Conservation (phyloP, 169 alveolate species). For the Fabrea salina region DNA sequence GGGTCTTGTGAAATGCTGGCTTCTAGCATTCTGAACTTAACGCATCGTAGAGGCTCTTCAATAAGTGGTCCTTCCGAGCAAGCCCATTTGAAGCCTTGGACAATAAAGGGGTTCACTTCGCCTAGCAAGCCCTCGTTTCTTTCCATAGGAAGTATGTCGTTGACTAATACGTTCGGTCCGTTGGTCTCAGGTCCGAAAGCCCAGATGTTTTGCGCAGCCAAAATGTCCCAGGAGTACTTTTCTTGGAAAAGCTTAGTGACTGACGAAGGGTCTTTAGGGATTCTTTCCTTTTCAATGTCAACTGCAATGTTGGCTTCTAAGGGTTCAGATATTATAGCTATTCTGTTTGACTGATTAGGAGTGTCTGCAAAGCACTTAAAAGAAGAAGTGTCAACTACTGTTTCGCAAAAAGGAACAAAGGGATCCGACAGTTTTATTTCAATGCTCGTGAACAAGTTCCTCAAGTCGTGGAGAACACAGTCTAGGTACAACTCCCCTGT, state of each 20-base stretch:
- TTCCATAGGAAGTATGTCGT: slow-evolving; percentile 95
- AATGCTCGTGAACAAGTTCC: slow-evolving; percentile 96
- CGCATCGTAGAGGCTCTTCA: slow-evolving; percentile 92
- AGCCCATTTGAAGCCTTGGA: slow-evolving; percentile 99
- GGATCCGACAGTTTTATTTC: slow-evolving; percentile 98
- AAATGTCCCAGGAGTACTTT: slow-evolving; percentile 94
- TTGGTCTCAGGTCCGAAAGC: slow-evolving; percentile 95
- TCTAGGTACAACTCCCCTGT: slow-evolving; percentile 99
- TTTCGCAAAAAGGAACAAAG: slow-evolving; percentile 93
- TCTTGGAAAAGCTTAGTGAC: slow-evolving; percentile 72
- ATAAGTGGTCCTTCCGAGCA: slow-evolving; percentile 99
- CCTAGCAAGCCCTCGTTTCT: slow-evolving; percentile 78
- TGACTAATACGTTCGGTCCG: slow-evolving; percentile 93
- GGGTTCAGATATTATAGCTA: slow-evolving; percentile 94
- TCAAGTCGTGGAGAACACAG: slow-evolving; percentile 95
- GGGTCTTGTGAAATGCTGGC: slow-evolving; percentile 74
- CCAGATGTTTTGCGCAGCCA: slow-evolving; percentile 96
- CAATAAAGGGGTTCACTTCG: slow-evolving; percentile 78
- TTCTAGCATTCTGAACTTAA: slow-evolving; percentile 87
- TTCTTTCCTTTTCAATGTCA: slow-evolving; percentile 86
- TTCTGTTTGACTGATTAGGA: slow-evolving; percentile 92
- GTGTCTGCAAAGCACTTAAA: slow-evolving; percentile 95
- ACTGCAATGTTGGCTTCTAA: slow-evolving; percentile 89
- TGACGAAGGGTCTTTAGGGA: slow-evolving; percentile 42
- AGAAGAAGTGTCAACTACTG: slow-evolving; percentile 94